Evolutionary conservation across 75 land plant genomes (phyloP), one percentile per base, ranked within the genome.

Genomic region (Larix kaempferi): DNA sequence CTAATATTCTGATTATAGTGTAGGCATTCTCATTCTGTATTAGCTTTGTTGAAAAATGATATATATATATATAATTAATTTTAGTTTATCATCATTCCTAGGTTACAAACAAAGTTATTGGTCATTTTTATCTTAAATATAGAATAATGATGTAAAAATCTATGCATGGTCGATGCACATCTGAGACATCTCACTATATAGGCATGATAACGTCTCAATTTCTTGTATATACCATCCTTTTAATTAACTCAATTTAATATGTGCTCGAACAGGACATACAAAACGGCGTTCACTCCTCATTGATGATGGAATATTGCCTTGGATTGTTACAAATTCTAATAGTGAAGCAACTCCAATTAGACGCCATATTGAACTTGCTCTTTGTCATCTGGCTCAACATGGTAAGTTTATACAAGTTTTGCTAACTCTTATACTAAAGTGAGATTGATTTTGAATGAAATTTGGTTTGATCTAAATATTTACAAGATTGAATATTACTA

Each of bases 331-430:
- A 15, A 94, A 92, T 77, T 84, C 84, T 21, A 87, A 78, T 65
- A 88, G 75, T 12, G 65, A 82, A 71, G 86, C 88, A 22, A 63
- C 90, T 67, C 88, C 93, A 72, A 92, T 89, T 26, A 61, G 91
- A 35, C 90, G 91, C 57, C 95, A 92, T 79, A 89, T 94, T 49
- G 98, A 94, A 79, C 95, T 94, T 60, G 95, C 98, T 54, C 80
- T 94, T 52, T 94, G 98, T 62, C 98, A 94, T 84, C 81, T 94
- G 77, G 98, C 95, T 54, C 98, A 94, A 77, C 94, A 94, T 82
- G 95, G 95, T 92, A 76, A 57, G 79, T 41, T 44, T 62, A 13
- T 3, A 27, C 26, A 78, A 56, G 15, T 49, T 12, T 26, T 19
- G 10, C 35, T 71, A 26, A 17, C 1, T 35, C 33, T 71, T 71